phyloP scores from a whole-genome alignment of 371 early-diverging fungal genomes.

The Apophysomyces ossiformis region DNA sequence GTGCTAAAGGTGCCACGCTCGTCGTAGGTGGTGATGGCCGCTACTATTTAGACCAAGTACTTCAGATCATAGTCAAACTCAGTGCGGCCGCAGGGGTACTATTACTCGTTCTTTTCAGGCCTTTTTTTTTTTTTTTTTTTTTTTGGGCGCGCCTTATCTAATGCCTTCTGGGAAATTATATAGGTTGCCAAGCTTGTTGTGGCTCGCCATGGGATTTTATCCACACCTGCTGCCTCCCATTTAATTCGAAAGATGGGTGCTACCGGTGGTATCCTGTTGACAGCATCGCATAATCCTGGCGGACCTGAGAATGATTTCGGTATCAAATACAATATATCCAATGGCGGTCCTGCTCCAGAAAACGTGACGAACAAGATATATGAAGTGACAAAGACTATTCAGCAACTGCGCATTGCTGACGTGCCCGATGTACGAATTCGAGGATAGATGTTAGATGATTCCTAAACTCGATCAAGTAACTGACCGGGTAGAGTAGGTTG shows the following conservation, averaged over 20 bases:
- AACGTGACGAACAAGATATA: conserved; percentile 91
- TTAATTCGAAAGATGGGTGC: conserved; percentile 89
- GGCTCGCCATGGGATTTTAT: conserved; percentile 92
- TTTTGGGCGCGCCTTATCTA: neutral
- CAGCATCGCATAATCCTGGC: conserved; percentile 98
- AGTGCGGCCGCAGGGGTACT: conserved; percentile 88
- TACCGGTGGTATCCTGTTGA: conserved; percentile 92
- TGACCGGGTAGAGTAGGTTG: conserved; percentile 55
- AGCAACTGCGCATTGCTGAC: conserved; percentile 69
- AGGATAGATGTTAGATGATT: too few relatives aligned
- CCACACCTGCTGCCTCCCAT: conserved; percentile 97
- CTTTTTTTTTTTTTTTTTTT: neutral
- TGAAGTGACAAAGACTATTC: conserved; percentile 72
- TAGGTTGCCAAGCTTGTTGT: conserved; percentile 88
- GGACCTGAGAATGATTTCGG: conserved; percentile 98
- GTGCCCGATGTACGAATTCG: conserved; percentile 62
- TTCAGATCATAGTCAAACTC: conserved; percentile 87
- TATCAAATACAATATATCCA: conserved; percentile 95
- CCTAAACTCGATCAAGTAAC: neutral
- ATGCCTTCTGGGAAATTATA: neutral
- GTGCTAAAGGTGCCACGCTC: conserved; percentile 78
- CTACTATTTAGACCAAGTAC: conserved; percentile 84
- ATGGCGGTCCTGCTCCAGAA: conserved; percentile 98
- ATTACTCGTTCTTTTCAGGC: conserved; percentile 4
- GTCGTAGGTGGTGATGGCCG: conserved; percentile 98